Conservation (phyloP, 331 rosid genomes). For the Arachis monticola region DNA sequence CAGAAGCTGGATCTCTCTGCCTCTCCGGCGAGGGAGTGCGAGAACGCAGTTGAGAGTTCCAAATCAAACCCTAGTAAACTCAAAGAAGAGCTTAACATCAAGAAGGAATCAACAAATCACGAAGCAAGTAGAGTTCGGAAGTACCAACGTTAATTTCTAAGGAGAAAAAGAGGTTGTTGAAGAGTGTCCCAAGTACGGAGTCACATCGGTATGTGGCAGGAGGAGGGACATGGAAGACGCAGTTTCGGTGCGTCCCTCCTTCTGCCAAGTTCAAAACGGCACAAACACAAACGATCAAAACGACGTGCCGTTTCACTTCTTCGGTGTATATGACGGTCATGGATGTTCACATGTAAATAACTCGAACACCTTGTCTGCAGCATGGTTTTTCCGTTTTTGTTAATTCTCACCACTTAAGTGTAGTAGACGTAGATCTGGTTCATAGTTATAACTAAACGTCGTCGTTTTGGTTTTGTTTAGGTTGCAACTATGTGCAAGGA, state of each 20-base stretch:
- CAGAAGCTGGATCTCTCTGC: slow-evolving; percentile 50
- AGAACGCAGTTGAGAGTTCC: slow-evolving; percentile 33
- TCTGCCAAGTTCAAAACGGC: slow-evolving; percentile 21
- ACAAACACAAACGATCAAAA: neutral
- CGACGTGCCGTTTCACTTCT: slow-evolving; percentile 48
- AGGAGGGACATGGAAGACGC: slow-evolving; percentile 95
- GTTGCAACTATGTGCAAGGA: slow-evolving; percentile 81
- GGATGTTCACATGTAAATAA: slow-evolving; percentile 88
- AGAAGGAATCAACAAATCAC: neutral
- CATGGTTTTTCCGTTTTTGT: neutral
- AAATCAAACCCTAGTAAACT: neutral
- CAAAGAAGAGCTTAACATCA: neutral
- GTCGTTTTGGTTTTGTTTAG: slow-evolving; percentile 32
- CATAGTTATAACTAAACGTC: neutral
- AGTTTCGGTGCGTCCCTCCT: slow-evolving; percentile 62
- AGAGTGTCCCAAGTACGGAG: slow-evolving; percentile 57
- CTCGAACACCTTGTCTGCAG: neutral
- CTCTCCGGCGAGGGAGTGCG: slow-evolving; percentile 20
- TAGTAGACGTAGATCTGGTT: slow-evolving; percentile 29
- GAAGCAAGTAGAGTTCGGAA: neutral
- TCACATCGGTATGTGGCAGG: slow-evolving; percentile 86
- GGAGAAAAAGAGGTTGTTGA: neutral
- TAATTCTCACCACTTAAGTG: neutral
- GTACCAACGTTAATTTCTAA: slow-evolving; percentile 1
- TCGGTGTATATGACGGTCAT: slow-evolving; percentile 87